These are phyloP conservation scores for Sporormia fimetaria DNA, from an alignment of 495 filamentous ascomycete species.

Conservation along the genomic window DNA sequence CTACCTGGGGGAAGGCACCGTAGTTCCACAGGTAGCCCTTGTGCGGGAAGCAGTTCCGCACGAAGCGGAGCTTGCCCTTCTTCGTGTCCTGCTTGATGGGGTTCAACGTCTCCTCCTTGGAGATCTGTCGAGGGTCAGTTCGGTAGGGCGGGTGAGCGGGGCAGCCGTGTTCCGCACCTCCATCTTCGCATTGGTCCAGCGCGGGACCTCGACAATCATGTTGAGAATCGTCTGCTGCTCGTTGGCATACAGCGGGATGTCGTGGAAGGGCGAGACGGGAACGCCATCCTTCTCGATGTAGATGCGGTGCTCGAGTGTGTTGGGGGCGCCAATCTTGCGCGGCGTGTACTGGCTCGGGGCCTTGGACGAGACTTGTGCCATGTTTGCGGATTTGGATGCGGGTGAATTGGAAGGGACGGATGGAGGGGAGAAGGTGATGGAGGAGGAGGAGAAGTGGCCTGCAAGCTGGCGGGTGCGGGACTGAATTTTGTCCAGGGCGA, in stretches of 20 bases:
- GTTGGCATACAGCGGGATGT: conserved; percentile 95
- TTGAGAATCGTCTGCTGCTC: conserved; percentile 86
- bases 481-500: conserved; percentile 24
- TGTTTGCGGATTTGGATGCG: conserved; percentile 23
- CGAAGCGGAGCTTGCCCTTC: conserved; percentile 90
- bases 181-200: conserved; percentile 99
- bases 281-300: conserved; percentile 96
- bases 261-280: conserved; percentile 91
- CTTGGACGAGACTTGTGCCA: conserved; percentile 46
- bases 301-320: conserved; percentile 94
- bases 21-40: conserved; percentile 99
- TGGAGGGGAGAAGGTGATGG: conserved; percentile 30
- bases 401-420: conserved; percentile 24
- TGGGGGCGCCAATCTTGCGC: conserved; percentile 77
- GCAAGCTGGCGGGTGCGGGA: conserved; percentile 31
- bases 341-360: conserved; percentile 46
- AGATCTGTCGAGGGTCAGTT: conserved; percentile 50
- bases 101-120: conserved; percentile 92
- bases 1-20: conserved; percentile 93
- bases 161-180: conserved; percentile 56
- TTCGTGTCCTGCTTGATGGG: conserved; percentile 90
- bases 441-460: conserved; percentile 19
- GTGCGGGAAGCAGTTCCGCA: conserved; percentile 99
- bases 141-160: neutral
- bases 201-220: conserved; percentile 98